These are phyloP conservation scores for Fusarium gaditjirri DNA, from an alignment of 2,329 filamentous ascomycete species.

Conservation along the genomic window DNA sequence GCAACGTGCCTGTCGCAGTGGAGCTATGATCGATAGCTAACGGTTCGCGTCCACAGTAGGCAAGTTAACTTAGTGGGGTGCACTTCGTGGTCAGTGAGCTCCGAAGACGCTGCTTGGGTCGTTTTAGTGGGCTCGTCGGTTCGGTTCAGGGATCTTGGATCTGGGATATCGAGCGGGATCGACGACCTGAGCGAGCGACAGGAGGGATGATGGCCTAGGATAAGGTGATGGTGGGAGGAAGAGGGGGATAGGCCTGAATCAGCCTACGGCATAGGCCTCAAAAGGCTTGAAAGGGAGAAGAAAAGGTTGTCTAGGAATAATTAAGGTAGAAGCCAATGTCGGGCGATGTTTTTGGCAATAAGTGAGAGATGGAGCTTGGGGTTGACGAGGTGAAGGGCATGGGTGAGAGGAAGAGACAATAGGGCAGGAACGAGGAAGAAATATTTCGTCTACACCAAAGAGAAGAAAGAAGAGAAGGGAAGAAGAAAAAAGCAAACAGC, in stretches of 20 bases:
- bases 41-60: slow-evolving; percentile 31
- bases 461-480: background rate
- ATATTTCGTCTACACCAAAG: background rate
- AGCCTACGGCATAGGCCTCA: slow-evolving; percentile 3
- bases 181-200: slow-evolving; percentile 30
- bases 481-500: slow-evolving; percentile 11
- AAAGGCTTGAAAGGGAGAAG: background rate
- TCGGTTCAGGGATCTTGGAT: slow-evolving; percentile 39
- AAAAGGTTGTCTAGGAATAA: slow-evolving; percentile 13
- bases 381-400: slow-evolving; percentile 34
- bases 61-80: slow-evolving; percentile 33
- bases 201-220: slow-evolving; percentile 23
- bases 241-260: slow-evolving; percentile 15
- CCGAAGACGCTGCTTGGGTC: slow-evolving; percentile 25
- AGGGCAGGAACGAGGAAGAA: slow-evolving; percentile 17
- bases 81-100: slow-evolving; percentile 17
- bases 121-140: slow-evolving; percentile 35
- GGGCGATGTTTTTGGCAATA: slow-evolving; percentile 12
- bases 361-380: slow-evolving; percentile 4
- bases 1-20: slow-evolving; percentile 34
- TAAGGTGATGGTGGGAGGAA: slow-evolving; percentile 28
- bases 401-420: background rate
- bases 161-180: slow-evolving; percentile 38
- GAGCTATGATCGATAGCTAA: slow-evolving; percentile 37
- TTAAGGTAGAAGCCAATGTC: slow-evolving; percentile 5